A percentile compares a stretch with the other conserved stretches of the same genome.
phyloP scores from a whole-genome alignment of 2,329 filamentous ascomycete species.

The Ramularia endophylla region DNA sequence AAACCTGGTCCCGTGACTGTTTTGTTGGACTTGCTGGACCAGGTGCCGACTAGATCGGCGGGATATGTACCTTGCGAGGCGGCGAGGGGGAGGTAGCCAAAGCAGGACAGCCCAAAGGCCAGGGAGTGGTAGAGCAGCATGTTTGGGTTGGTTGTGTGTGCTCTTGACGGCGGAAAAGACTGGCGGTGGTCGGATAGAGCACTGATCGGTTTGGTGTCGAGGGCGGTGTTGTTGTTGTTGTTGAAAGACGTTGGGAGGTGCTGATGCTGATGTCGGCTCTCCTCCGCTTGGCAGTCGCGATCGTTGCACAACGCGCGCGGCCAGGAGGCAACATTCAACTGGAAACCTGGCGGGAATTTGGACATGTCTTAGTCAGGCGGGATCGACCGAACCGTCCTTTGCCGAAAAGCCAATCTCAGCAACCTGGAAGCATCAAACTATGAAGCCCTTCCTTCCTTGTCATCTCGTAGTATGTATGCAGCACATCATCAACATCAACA shows the following conservation, averaged over 20 bases:
- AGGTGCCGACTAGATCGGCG: constrained; percentile 58
- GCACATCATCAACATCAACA: too few relatives aligned
- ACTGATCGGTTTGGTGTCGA: constrained; percentile 1
- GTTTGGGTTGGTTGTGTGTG: constrained; percentile 9
- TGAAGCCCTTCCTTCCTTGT: too few relatives aligned
- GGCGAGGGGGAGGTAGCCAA: constrained; percentile 10
- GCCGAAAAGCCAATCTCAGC: too few relatives aligned
- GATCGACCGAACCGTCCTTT: too few relatives aligned
- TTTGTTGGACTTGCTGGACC: constrained; percentile 64
- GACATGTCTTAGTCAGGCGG: too few relatives aligned
- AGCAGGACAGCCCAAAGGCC: constrained; percentile 19
- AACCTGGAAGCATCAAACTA: too few relatives aligned
- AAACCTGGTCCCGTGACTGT: constrained; percentile 66
- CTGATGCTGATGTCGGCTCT: background rate
- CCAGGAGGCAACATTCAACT: too few relatives aligned
- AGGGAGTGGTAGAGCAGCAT: constrained; percentile 29
- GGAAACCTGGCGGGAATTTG: too few relatives aligned
- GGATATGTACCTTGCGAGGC: constrained; percentile 18
- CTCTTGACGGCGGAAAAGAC: constrained; percentile 1
- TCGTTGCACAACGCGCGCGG: too few relatives aligned
- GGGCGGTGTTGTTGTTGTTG: too few relatives aligned
- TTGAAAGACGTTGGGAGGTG: background rate
- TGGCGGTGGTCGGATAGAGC: background rate
- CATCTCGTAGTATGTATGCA: too few relatives aligned
- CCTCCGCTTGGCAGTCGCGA: too few relatives aligned